These are phyloP conservation scores for Chlorella sp. DNA, from an alignment of 139 green algal genomes.

Conservation along the genomic window DNA sequence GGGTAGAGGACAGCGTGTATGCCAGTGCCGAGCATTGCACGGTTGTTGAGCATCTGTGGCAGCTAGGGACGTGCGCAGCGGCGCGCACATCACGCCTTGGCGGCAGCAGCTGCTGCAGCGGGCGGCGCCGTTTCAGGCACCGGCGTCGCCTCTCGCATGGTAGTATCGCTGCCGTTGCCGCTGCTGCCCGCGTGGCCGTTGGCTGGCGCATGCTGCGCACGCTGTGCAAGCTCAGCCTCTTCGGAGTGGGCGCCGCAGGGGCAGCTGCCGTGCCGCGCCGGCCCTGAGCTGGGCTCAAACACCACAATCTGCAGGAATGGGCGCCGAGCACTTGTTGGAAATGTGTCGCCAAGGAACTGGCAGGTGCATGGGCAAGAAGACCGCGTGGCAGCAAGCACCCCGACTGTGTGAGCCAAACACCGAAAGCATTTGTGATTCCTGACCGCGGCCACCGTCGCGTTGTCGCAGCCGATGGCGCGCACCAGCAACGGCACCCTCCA, in stretches of 20 bases:
- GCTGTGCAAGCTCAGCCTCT: no score
- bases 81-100: neutral
- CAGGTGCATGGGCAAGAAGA: neutral
- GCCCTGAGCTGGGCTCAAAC: constrained; percentile 6
- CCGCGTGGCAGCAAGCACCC: no score
- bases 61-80: neutral
- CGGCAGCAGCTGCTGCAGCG: neutral
- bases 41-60: no score
- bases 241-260: neutral
- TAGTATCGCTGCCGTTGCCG: neutral
- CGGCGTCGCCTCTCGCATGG: constrained; percentile 15
- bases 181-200: neutral
- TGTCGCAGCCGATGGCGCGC: constrained; percentile 93
- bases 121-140: neutral
- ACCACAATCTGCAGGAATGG: constrained; percentile 13
- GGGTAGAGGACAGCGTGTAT: no score
- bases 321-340: no score
- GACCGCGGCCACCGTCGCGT: constrained; percentile 75
- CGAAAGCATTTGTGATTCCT: no score
- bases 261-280: constrained; percentile 7
- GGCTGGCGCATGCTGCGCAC: no score
- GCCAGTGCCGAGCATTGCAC: no score
- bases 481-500: no score
- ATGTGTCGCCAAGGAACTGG: neutral
- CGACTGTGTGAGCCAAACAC: no score